Percentiles rank a stretch among this genome's conserved stretches.
These are phyloP conservation scores for Cercospora zeina DNA, from an alignment of 2,329 filamentous ascomycete species.

Conservation along the genomic window DNA sequence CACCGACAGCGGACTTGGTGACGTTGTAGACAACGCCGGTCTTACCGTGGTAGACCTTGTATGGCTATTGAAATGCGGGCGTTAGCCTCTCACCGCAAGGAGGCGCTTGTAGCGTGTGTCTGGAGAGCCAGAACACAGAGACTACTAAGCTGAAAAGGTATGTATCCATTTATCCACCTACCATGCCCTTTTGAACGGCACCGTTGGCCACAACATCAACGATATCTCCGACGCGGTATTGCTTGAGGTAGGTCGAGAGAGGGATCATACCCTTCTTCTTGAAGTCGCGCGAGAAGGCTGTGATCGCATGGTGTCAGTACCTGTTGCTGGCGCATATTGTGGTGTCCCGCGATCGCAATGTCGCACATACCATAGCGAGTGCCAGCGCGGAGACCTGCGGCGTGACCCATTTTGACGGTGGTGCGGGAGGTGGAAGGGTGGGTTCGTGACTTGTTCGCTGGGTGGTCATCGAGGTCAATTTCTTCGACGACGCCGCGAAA, in stretches of 20 bases:
- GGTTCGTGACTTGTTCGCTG: conserved; percentile 15
- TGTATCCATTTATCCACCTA: conserved; percentile 53
- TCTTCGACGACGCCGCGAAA: background rate
- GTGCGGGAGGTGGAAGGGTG: conserved; percentile 24
- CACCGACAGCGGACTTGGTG: conserved; percentile 93
- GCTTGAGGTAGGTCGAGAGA: conserved; percentile 89
- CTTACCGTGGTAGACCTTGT: conserved; percentile 99
- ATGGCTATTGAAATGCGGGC: conserved; percentile 57
- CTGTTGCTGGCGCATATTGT: conserved; percentile 10
- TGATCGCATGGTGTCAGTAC: conserved; percentile 24
- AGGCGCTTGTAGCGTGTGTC: conserved; percentile 20
- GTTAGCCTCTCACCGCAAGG: conserved; percentile 21
- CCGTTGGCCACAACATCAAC: conserved; percentile 99
- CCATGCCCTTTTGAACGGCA: conserved; percentile 89
- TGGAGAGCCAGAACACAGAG: conserved; percentile 19
- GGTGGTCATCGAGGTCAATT: conserved; percentile 7
- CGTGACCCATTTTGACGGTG: conserved; percentile 55
- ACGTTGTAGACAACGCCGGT: conserved; percentile 76
- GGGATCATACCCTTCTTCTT: conserved; percentile 93
- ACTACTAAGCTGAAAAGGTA: conserved; percentile 17
- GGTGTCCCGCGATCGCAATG: conserved; percentile 8
- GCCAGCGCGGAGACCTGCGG: conserved; percentile 49
- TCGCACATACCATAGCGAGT: conserved; percentile 45
- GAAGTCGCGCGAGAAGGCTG: conserved; percentile 85
- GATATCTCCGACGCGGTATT: conserved; percentile 98